Percentiles rank a stretch among this genome's conserved stretches.
phyloP scores from a whole-genome alignment of 2,329 filamentous ascomycete species.

The Diaporthe aspalathi region DNA sequence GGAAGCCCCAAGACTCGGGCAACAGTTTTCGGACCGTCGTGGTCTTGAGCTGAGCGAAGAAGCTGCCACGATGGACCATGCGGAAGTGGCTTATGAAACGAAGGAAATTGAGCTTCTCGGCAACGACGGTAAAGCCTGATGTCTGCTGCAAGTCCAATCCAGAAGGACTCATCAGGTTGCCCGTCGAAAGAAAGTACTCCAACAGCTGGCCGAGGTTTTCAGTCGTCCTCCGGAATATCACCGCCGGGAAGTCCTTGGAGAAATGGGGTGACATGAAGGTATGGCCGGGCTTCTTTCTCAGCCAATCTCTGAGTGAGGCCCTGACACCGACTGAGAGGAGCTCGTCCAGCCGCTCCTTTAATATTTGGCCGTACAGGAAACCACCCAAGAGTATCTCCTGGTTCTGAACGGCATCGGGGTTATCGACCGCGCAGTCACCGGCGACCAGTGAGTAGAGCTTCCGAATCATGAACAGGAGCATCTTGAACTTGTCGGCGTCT shows the following conservation, averaged over 20 bases:
- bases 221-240: constrained; percentile 83
- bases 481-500: constrained; percentile 91
- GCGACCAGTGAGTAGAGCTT: constrained; percentile 95
- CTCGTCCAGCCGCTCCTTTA: constrained; percentile 95
- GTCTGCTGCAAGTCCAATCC: constrained; percentile 95
- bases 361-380: constrained; percentile 92
- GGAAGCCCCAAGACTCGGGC: constrained; percentile 97
- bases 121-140: constrained; percentile 94
- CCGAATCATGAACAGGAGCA: constrained; percentile 94
- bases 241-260: constrained; percentile 79
- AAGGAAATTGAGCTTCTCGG: constrained; percentile 98
- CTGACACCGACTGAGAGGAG: constrained; percentile 73
- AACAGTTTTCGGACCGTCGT: constrained; percentile 95
- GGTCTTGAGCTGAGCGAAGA: constrained; percentile 97
- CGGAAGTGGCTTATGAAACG: constrained; percentile 99
- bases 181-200: constrained; percentile 96
- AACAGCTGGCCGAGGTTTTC: constrained; percentile 88
- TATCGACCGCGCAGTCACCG: constrained; percentile 92
- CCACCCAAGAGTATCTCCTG: constrained; percentile 95
- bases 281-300: constrained; percentile 67
- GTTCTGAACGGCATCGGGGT: constrained; percentile 95
- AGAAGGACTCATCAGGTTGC: constrained; percentile 90
- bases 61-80: constrained; percentile 98
- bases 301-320: constrained; percentile 65
- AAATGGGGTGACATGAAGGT: constrained; percentile 85